Conservation (phyloP, 257 asterid species). For the Capsicum pubescens region DNA sequence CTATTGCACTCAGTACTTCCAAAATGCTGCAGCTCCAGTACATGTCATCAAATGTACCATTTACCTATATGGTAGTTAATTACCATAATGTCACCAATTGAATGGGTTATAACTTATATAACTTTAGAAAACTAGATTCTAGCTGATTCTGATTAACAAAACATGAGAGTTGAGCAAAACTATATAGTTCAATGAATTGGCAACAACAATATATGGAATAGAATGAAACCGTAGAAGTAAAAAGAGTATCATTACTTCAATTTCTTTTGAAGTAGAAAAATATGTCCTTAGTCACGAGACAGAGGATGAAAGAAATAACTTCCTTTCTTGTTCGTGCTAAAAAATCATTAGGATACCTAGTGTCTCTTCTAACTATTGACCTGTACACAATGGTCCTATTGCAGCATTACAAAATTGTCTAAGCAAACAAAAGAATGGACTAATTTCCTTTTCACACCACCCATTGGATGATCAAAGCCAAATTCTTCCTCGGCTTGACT, state of each 20-base stretch:
- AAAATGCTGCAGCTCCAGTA: neutral
- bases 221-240: neutral
- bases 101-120: neutral
- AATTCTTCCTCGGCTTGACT: conserved; percentile 47
- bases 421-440: neutral
- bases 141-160: neutral
- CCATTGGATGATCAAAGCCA: conserved; percentile 62
- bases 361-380: neutral
- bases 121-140: neutral
- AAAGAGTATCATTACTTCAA: neutral
- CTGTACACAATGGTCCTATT: neutral
- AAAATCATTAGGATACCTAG: neutral
- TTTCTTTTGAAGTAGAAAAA: neutral
- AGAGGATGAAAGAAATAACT: neutral
- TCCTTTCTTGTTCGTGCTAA: neutral
- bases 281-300: neutral
- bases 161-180: neutral
- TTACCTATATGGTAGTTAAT: neutral
- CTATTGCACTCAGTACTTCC: neutral
- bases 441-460: conserved; percentile 48
- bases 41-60: neutral
- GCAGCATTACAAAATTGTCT: neutral
- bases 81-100: neutral
- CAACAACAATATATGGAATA: neutral
- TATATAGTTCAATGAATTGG: neutral